Evolutionary conservation across 306 rosid genomes (phyloP).

Genomic region (Dalbergia cochinchinensis): DNA sequence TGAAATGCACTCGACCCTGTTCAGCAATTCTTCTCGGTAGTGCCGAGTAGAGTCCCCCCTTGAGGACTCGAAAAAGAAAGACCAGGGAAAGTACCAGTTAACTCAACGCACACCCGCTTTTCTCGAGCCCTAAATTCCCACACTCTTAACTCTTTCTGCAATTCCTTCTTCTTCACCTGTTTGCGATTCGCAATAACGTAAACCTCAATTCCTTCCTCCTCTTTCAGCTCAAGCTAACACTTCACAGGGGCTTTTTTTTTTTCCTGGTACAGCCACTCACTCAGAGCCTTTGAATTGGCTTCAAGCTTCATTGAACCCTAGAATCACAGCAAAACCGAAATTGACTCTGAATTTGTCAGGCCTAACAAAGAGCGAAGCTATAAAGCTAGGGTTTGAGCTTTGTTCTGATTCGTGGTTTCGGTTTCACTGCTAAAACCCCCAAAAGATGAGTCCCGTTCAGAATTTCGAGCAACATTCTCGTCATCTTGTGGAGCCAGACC

Average conservation of each 20-base stretch:
- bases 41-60: slow-evolving; percentile 1
- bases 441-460: slow-evolving; percentile 90
- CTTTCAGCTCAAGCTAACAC: background rate
- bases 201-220: background rate
- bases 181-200: background rate
- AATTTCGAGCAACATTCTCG: slow-evolving; percentile 95
- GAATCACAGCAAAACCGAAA: slow-evolving; percentile 17
- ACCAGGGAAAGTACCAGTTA: slow-evolving; percentile 37
- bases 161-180: background rate
- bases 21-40: background rate
- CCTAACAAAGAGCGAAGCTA: background rate
- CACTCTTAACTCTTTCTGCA: background rate
- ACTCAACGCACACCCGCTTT: background rate
- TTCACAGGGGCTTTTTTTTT: background rate
- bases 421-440: slow-evolving; percentile 16
- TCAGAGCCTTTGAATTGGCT: background rate
- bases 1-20: background rate
- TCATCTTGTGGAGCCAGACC: slow-evolving; percentile 76
- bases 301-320: slow-evolving; percentile 51
- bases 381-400: slow-evolving; percentile 54
- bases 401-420: slow-evolving; percentile 14
- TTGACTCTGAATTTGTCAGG: background rate
- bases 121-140: slow-evolving; percentile 24
- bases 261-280: background rate
- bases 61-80: slow-evolving; percentile 21